Evolutionary conservation across 345 rosid species (phyloP).

Genomic region (Citrus sinensis): DNA sequence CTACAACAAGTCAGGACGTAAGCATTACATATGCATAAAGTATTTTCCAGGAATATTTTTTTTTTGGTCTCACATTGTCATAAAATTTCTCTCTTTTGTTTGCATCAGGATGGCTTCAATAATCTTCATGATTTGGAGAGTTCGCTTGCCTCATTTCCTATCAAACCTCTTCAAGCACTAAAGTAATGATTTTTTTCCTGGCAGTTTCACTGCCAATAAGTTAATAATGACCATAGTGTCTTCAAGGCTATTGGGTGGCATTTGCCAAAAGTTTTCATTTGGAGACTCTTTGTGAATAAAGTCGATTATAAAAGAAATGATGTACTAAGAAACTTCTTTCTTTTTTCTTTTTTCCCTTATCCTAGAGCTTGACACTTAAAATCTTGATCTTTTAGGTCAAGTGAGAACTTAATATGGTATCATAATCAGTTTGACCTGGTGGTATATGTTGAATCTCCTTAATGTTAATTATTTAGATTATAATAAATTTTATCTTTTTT

Average conservation of each 20-base stretch:
- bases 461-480: not conserved
- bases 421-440: not conserved
- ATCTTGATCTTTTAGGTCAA: not conserved
- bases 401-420: not conserved
- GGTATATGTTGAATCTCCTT: not conserved
- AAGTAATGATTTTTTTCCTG: slow-evolving; percentile 38
- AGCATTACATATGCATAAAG: slow-evolving; percentile 8
- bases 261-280: not conserved
- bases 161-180: slow-evolving; percentile 83
- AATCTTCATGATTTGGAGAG: slow-evolving; percentile 69
- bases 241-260: not conserved
- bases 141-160: slow-evolving; percentile 75
- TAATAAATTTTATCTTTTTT: not conserved
- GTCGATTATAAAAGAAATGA: not conserved
- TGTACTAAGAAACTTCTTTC: not conserved
- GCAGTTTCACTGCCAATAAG: slow-evolving; percentile 1
- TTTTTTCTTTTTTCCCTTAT: not conserved
- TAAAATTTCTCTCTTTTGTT: slow-evolving; percentile 18
- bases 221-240: not conserved
- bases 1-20: slow-evolving; percentile 68
- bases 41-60: not conserved
- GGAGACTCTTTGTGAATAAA: not conserved
- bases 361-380: too few relatives aligned
- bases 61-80: slow-evolving; percentile 10
- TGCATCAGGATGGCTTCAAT: slow-evolving; percentile 63